phyloP scores from a whole-genome alignment of 192 early-diverging fungal genomes.

The Gigaspora rosea region DNA sequence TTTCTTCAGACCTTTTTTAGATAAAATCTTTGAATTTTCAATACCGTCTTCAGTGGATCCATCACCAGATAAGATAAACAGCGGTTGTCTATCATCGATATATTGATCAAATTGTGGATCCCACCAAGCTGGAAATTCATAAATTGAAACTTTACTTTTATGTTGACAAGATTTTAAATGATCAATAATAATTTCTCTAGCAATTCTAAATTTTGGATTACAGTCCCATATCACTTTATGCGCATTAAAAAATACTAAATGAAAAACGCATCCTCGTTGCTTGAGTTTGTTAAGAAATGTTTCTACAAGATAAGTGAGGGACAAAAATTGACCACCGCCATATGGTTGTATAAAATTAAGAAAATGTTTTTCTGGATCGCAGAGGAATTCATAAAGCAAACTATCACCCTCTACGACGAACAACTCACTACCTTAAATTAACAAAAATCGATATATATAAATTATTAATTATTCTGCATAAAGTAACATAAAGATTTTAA shows the following conservation, averaged over 20 bases:
- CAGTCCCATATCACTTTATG: constrained; percentile 34
- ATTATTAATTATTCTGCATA: too few species aligned
- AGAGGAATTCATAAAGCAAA: constrained; percentile 29
- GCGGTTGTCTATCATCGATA: constrained; percentile 16
- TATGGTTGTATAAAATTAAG: constrained; percentile 6
- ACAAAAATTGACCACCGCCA: constrained; percentile 34
- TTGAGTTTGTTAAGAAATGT: constrained; percentile 33
- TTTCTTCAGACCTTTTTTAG: neutral
- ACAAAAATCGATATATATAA: neutral
- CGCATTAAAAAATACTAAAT: constrained; percentile 41
- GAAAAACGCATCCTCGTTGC: constrained; percentile 38
- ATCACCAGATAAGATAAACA: constrained; percentile 17
- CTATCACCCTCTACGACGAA: constrained; percentile 48
- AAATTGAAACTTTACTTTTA: constrained; percentile 5
- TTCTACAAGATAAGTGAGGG: constrained; percentile 36
- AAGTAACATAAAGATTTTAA: too few species aligned
- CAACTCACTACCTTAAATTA: constrained; percentile 33
- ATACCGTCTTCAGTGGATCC: too few species aligned
- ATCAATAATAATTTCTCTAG: constrained; percentile 9
- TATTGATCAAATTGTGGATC: constrained; percentile 22
- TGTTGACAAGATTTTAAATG: constrained; percentile 26
- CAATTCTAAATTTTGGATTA: constrained; percentile 27
- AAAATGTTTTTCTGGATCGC: constrained; percentile 23
- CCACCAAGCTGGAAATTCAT: constrained; percentile 34
- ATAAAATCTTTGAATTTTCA: too few species aligned